Evolutionary conservation across 306 rosid species (phyloP).

Genomic region (Vigna trinervia): DNA sequence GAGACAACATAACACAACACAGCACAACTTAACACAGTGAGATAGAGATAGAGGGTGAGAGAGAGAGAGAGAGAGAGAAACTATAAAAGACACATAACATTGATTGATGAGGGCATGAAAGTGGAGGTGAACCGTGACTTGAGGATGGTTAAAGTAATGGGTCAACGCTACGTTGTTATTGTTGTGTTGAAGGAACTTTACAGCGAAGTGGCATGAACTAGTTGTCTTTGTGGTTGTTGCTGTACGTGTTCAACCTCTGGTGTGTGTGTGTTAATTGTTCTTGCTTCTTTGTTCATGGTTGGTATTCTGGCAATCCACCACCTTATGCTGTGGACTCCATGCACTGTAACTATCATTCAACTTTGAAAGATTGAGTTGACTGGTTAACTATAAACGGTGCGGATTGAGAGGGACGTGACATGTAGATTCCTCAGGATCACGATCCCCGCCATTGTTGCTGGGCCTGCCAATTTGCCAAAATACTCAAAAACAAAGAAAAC

Average conservation of each 20-base stretch:
- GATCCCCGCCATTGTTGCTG: constrained; percentile 56
- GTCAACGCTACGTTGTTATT: constrained; percentile 59
- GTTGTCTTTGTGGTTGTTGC: constrained; percentile 12
- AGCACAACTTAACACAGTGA: neutral
- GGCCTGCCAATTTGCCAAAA: constrained; percentile 53
- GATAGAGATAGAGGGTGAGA: no score
- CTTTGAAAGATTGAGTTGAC: constrained; percentile 49
- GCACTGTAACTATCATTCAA: constrained; percentile 41
- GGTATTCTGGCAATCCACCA: constrained; percentile 40
- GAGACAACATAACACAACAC: constrained; percentile 16
- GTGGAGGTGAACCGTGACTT: constrained; percentile 53
- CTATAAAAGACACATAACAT: constrained; percentile 38
- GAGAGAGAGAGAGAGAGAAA: constrained; percentile 2
- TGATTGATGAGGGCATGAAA: constrained; percentile 62
- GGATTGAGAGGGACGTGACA: constrained; percentile 42
- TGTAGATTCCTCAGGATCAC: constrained; percentile 39
- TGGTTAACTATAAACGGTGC: constrained; percentile 48
- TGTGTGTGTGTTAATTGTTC: constrained; percentile 2
- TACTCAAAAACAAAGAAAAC: neutral
- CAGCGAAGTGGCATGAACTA: constrained; percentile 53
- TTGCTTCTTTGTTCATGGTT: neutral
- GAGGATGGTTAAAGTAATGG: constrained; percentile 40
- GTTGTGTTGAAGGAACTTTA: constrained; percentile 43
- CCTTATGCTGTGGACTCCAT: constrained; percentile 19
- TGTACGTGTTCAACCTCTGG: constrained; percentile 18